phyloP scores from a whole-genome alignment of 306 rosid genomes.

The Trichosanthes cucumerina region DNA sequence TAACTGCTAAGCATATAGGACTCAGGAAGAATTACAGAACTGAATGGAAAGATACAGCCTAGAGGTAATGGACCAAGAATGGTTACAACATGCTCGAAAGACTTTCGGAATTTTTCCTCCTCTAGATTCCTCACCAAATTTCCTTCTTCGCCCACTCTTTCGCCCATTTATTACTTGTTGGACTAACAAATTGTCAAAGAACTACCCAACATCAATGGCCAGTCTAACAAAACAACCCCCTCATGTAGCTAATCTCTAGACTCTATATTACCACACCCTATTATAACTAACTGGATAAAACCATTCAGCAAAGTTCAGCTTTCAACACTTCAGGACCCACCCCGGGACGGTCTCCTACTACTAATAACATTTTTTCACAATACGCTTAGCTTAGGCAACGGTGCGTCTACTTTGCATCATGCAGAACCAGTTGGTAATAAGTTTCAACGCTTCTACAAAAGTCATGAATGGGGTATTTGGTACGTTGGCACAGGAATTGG shows the following conservation, averaged over 20 bases:
- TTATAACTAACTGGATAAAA: background rate
- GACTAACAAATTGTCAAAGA: background rate
- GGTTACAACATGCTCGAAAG: background rate
- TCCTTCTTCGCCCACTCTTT: background rate
- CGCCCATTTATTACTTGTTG: background rate
- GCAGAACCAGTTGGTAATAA: background rate
- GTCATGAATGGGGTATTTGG: background rate
- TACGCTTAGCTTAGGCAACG: background rate
- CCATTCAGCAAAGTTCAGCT: background rate
- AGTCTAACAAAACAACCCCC: background rate
- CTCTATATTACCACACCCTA: background rate
- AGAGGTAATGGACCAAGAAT: background rate
- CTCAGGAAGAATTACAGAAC: background rate
- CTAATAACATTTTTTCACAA: background rate
- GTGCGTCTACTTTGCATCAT: background rate
- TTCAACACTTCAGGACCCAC: background rate
- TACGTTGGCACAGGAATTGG: background rate
- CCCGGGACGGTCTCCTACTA: background rate
- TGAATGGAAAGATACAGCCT: background rate
- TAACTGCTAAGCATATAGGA: background rate
- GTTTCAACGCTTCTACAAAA: background rate
- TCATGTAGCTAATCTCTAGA: background rate
- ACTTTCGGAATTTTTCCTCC: background rate
- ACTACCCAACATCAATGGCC: background rate
- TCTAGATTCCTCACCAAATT: background rate